These are phyloP conservation scores for Pontederia crassipes DNA, from an alignment of 176 grass and related monocot genomes.

Conservation along the genomic window DNA sequence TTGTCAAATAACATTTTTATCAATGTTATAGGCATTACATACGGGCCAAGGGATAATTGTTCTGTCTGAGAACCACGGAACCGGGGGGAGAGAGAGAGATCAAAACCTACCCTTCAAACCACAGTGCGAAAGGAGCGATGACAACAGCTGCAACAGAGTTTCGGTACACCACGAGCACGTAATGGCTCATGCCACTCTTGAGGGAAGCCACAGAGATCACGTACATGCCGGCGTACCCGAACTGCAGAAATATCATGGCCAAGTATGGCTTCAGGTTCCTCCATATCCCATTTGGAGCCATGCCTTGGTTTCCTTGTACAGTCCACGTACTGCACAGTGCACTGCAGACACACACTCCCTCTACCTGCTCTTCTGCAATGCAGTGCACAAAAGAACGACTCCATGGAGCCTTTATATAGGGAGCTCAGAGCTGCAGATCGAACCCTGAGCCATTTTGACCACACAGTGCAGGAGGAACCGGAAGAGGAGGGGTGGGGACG, in stretches of 20 bases:
- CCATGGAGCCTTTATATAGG: too few relatives aligned
- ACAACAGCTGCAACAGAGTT: conserved; percentile 38
- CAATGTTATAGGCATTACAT: too few relatives aligned
- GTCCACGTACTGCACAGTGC: background rate
- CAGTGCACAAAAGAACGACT: too few relatives aligned
- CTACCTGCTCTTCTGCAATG: background rate
- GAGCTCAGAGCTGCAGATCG: too few relatives aligned
- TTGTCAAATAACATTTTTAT: too few relatives aligned
- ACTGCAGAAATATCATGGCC: conserved; percentile 84
- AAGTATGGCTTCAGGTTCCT: conserved; percentile 56
- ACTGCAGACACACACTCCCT: background rate
- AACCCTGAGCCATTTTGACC: too few relatives aligned
- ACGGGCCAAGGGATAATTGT: too few relatives aligned
- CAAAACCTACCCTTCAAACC: conserved; percentile 57
- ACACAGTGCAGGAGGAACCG: too few relatives aligned
- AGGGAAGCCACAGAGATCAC: conserved; percentile 62
- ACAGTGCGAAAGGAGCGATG: conserved; percentile 60
- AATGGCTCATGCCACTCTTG: conserved; percentile 87
- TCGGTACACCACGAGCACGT: conserved; percentile 85
- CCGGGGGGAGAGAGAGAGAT: background rate
- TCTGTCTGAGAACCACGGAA: too few relatives aligned
- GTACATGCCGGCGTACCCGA: conserved; percentile 61
- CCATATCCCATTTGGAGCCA: conserved; percentile 49
- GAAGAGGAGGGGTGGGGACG: too few relatives aligned
- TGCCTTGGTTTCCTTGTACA: background rate